Evolutionary conservation across 2,329 filamentous ascomycete species (phyloP).

Genomic region (Beauveria varroae): DNA sequence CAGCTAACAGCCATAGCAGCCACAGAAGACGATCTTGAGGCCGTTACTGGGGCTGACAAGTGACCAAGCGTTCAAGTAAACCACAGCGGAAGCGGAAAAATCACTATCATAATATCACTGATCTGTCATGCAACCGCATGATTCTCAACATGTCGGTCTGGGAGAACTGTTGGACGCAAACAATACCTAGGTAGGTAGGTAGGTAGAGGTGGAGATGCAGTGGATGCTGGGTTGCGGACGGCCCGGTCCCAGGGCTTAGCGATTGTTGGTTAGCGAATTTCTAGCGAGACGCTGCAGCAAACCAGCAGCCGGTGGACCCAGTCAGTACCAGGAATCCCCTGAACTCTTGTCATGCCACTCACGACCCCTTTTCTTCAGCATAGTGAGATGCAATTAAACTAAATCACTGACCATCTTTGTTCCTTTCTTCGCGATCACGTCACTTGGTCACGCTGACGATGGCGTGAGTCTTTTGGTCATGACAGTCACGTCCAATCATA

Average conservation of each 20-base stretch:
- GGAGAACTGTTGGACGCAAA: background rate
- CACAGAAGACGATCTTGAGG: too few relatives aligned
- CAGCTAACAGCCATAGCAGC: too few relatives aligned
- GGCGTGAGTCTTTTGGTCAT: background rate
- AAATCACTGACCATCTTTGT: background rate
- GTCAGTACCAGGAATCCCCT: background rate
- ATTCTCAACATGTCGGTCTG: too few relatives aligned
- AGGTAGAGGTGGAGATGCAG: background rate
- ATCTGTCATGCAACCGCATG: too few relatives aligned
- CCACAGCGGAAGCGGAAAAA: too few relatives aligned
- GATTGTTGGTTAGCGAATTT: constrained; percentile 4
- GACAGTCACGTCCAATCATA: constrained; percentile 1
- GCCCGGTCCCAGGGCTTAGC: constrained; percentile 9
- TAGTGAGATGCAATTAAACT: background rate
- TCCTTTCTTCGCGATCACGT: background rate
- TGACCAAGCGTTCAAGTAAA: too few relatives aligned
- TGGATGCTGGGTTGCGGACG: background rate
- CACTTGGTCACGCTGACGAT: background rate
- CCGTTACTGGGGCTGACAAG: too few relatives aligned
- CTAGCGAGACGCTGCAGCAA: background rate
- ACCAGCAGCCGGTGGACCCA: background rate
- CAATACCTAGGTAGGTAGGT: too few relatives aligned
- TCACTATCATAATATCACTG: too few relatives aligned
- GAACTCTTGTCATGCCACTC: background rate
- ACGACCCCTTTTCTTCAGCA: constrained; percentile 2